Conservation (phyloP, 495 filamentous ascomycete species). For the Parmelia sp. region DNA sequence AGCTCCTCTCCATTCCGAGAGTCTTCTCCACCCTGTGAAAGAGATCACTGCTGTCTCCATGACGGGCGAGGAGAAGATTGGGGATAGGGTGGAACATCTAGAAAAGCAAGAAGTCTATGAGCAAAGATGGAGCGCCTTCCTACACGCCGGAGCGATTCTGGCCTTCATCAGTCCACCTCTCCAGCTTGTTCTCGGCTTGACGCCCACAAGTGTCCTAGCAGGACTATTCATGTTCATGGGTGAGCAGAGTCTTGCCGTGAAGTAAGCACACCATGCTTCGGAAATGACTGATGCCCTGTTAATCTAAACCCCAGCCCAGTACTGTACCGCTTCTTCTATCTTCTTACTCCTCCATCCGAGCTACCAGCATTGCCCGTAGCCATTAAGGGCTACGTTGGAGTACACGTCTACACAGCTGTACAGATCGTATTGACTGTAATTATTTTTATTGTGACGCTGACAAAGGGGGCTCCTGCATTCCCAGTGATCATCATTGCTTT, state of each 20-base stretch:
- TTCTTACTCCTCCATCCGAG: constrained; percentile 59
- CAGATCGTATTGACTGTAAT: constrained; percentile 56
- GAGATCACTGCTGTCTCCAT: constrained; percentile 32
- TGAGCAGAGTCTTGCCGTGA: constrained; percentile 62
- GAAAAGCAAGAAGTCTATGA: constrained; percentile 53
- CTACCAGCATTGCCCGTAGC: constrained; percentile 51
- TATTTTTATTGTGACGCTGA: constrained; percentile 61
- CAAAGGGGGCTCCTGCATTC: constrained; percentile 57
- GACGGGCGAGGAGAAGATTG: neutral
- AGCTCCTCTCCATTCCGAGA: constrained; percentile 64
- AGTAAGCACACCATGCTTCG: constrained; percentile 32
- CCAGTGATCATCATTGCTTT: constrained; percentile 61
- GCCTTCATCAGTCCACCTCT: constrained; percentile 59
- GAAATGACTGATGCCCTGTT: constrained; percentile 6
- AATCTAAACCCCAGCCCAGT: constrained; percentile 43
- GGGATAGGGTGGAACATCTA: constrained; percentile 37
- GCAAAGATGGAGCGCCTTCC: constrained; percentile 61
- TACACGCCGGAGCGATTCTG: constrained; percentile 57
- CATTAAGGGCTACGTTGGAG: constrained; percentile 44
- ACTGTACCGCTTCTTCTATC: constrained; percentile 54
- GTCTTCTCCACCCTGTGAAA: constrained; percentile 50
- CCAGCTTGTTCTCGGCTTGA: constrained; percentile 62
- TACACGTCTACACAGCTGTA: constrained; percentile 57
- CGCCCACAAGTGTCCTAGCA: constrained; percentile 61
- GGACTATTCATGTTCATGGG: constrained; percentile 71